These are phyloP conservation scores for Nelumbo lutea DNA, from an alignment of 164 flowering plant genomes.

Conservation along the genomic window DNA sequence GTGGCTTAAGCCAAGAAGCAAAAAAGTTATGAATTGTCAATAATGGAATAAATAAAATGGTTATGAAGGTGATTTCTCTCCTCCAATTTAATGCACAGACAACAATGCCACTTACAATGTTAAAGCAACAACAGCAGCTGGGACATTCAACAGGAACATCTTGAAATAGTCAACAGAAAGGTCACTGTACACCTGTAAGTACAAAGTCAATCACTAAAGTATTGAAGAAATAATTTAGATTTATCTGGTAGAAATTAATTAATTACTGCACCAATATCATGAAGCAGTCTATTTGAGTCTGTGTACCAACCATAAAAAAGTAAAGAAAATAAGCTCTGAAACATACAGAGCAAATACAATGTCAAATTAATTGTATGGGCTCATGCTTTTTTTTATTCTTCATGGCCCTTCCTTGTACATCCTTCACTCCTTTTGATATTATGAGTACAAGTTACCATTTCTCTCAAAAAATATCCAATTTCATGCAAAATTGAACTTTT, in stretches of 20 bases:
- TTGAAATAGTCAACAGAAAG: conserved; percentile 84
- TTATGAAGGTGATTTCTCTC: neutral
- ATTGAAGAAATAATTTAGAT: conserved; percentile 8
- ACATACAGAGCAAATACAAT: too few species aligned
- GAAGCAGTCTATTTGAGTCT: neutral
- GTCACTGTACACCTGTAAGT: conserved; percentile 84
- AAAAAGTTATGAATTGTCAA: neutral
- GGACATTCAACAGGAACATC: conserved; percentile 89
- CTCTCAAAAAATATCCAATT: too few species aligned
- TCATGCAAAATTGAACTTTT: too few species aligned
- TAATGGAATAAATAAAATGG: neutral
- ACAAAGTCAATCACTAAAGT: conserved; percentile 12
- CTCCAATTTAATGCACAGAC: neutral
- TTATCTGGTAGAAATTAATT: neutral
- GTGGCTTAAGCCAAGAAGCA: neutral
- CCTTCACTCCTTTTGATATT: too few species aligned
- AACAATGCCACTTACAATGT: conserved; percentile 56
- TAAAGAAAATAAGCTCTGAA: too few species aligned
- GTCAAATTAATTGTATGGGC: too few species aligned
- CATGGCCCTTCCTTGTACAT: too few species aligned
- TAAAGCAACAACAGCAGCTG: conserved; percentile 85
- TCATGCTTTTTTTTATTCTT: too few species aligned
- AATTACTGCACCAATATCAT: neutral
- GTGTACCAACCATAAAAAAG: neutral
- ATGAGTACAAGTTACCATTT: too few species aligned